These are phyloP conservation scores for Fistulifera pelliculosa DNA, from an alignment of 108 stramenopile species.

Conservation along the genomic window DNA sequence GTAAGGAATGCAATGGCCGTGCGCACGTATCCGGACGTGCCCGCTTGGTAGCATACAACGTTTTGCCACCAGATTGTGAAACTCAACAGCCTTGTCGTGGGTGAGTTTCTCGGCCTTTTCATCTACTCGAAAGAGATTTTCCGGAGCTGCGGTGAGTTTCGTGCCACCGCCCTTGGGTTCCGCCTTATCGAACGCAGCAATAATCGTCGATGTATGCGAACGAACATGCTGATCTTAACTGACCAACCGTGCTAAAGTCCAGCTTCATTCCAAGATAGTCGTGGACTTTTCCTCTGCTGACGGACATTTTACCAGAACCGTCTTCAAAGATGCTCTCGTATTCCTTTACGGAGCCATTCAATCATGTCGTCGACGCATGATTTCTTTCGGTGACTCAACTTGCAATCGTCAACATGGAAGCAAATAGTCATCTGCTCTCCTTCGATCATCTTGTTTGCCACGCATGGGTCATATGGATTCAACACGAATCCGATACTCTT, in stretches of 20 bases:
- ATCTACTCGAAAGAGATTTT: conserved; percentile 18
- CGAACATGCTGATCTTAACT: conserved; percentile 22
- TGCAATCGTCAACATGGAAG: conserved; percentile 32
- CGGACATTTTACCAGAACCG: background rate
- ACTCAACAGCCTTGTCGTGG: conserved; percentile 8
- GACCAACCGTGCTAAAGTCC: conserved; percentile 16
- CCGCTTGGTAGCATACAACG: conserved; percentile 17
- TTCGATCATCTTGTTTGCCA: conserved; percentile 29
- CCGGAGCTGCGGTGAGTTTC: conserved; percentile 15
- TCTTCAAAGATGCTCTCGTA: conserved; percentile 3
- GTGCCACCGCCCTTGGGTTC: background rate
- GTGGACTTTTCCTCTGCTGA: conserved; percentile 23
- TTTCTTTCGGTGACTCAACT: conserved; percentile 9
- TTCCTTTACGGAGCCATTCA: background rate
- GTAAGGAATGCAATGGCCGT: conserved; percentile 17
- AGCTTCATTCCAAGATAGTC: conserved; percentile 39
- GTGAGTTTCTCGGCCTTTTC: conserved; percentile 9
- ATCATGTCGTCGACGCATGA: conserved; percentile 2
- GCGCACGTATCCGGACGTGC: conserved; percentile 21
- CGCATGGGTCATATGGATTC: conserved; percentile 39
- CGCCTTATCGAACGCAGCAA: conserved; percentile 6
- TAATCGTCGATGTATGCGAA: conserved; percentile 24
- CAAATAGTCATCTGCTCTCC: conserved; percentile 23
- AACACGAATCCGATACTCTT: conserved; percentile 18
- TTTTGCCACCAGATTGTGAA: conserved; percentile 26